phyloP scores from a whole-genome alignment of 805 yeast genomes.

The Suhomyces sp. region DNA sequence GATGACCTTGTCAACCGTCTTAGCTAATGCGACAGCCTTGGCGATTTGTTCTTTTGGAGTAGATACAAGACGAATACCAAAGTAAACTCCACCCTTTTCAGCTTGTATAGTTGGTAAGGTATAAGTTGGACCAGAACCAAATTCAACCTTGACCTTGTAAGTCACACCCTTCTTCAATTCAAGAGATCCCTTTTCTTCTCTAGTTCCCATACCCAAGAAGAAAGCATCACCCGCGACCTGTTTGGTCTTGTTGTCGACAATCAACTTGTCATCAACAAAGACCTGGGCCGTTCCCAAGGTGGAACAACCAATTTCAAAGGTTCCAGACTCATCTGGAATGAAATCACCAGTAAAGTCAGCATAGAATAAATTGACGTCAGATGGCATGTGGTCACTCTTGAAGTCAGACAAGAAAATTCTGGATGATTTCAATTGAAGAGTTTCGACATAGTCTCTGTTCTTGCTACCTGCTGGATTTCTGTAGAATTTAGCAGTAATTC shows the following conservation, averaged over 20 bases:
- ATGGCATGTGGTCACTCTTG: slow-evolving; percentile 16
- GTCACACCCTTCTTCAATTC: slow-evolving; percentile 42
- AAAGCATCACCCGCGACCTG: slow-evolving; percentile 52
- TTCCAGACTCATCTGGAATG: slow-evolving; percentile 47
- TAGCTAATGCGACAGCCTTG: slow-evolving; percentile 50
- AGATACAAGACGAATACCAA: slow-evolving; percentile 22
- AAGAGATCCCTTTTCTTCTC: slow-evolving; percentile 44
- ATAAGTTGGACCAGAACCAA: slow-evolving; percentile 50
- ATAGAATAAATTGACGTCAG: slow-evolving; percentile 33
- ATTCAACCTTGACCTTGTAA: slow-evolving; percentile 49
- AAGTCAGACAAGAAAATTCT: slow-evolving; percentile 19
- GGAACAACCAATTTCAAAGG: slow-evolving; percentile 52
- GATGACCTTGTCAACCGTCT: slow-evolving; percentile 51
- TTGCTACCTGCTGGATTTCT: slow-evolving; percentile 21
- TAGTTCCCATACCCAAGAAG: slow-evolving; percentile 53
- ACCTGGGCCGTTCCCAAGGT: slow-evolving; percentile 56
- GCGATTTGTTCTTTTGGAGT: slow-evolving; percentile 22
- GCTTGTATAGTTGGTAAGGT: slow-evolving; percentile 13
- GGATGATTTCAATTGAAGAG: slow-evolving; percentile 14
- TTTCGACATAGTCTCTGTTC: slow-evolving; percentile 26
- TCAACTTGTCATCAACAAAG: slow-evolving; percentile 50
- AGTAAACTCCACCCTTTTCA: slow-evolving; percentile 25
- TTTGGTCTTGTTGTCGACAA: slow-evolving; percentile 55
- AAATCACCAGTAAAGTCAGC: slow-evolving; percentile 45
- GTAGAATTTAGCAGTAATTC: slow-evolving; percentile 26